Evolutionary conservation across 306 rosid genomes (phyloP).

Genomic region (Prosopis cineraria): DNA sequence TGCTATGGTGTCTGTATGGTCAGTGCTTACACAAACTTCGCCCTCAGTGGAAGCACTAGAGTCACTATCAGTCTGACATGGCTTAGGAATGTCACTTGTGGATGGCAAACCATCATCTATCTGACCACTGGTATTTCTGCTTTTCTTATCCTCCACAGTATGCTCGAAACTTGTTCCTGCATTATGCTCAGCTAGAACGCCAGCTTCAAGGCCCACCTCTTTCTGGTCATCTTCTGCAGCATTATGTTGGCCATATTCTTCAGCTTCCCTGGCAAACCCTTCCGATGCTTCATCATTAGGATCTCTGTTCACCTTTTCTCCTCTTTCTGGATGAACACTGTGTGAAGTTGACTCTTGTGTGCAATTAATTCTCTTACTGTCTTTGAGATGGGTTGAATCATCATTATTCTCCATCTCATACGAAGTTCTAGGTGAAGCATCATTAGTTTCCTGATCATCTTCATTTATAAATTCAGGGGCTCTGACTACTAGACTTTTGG

Average conservation of each 20-base stretch:
- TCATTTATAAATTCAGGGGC: constrained; percentile 69
- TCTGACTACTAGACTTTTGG: constrained; percentile 44
- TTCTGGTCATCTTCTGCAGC: constrained; percentile 33
- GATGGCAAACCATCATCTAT: constrained; percentile 7
- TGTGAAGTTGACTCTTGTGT: constrained; percentile 34
- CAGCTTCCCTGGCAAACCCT: constrained; percentile 35
- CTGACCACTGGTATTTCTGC: constrained; percentile 32
- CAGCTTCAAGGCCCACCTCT: constrained; percentile 18
- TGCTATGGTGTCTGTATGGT: constrained; percentile 16
- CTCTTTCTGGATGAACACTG: constrained; percentile 28
- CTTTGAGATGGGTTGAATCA: constrained; percentile 34
- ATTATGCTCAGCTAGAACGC: constrained; percentile 30
- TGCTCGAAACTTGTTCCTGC: constrained; percentile 23
- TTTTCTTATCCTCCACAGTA: constrained; percentile 34
- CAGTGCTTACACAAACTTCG: constrained; percentile 25
- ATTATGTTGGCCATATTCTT: constrained; percentile 6
- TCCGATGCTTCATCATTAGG: constrained; percentile 35
- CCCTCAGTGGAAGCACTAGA: constrained; percentile 21
- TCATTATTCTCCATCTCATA: constrained; percentile 33
- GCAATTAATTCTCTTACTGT: constrained; percentile 19
- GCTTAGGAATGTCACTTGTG: background rate
- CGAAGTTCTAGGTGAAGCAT: constrained; percentile 30
- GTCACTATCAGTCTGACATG: constrained; percentile 24
- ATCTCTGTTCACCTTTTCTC: constrained; percentile 31
- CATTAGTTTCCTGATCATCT: constrained; percentile 38